These are phyloP conservation scores for Saturnispora ahearnii DNA, from an alignment of 805 yeast species.

Conservation along the genomic window DNA sequence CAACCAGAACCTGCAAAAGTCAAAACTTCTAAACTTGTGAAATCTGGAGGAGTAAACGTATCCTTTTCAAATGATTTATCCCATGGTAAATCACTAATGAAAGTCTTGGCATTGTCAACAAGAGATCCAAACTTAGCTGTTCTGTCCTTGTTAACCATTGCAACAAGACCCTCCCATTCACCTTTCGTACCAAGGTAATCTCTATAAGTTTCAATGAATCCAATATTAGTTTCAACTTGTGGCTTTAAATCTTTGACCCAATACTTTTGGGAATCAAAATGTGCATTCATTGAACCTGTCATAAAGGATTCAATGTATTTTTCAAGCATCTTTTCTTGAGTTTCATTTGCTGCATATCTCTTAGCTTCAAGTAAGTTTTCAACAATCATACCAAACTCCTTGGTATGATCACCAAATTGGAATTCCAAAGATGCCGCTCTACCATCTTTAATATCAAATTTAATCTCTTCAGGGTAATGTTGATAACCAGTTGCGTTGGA, in stretches of 20 bases:
- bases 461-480: conserved; percentile 39
- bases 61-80: conserved; percentile 66
- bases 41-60: conserved; percentile 84
- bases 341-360: conserved; percentile 61
- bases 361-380: conserved; percentile 48
- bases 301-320: conserved; percentile 60
- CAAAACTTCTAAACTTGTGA: conserved; percentile 80
- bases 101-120: conserved; percentile 57
- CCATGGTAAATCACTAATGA: conserved; percentile 73
- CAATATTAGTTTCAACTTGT: conserved; percentile 68
- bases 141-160: conserved; percentile 81
- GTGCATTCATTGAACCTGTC: conserved; percentile 80
- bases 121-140: conserved; percentile 69
- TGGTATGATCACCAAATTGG: conserved; percentile 69
- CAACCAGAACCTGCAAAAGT: conserved; percentile 86
- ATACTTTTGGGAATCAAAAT: conserved; percentile 69
- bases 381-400: conserved; percentile 55
- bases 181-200: conserved; percentile 90
- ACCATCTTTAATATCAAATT: conserved; percentile 32
- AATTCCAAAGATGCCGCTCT: conserved; percentile 36
- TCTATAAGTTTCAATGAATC: conserved; percentile 87
- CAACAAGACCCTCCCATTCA: conserved; percentile 89
- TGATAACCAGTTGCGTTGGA: conserved; percentile 40
- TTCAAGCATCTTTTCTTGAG: conserved; percentile 56
- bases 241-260: conserved; percentile 91